phyloP scores from a whole-genome alignment of 352 stramenopile genomes.

The Phytophthora nicotianae region DNA sequence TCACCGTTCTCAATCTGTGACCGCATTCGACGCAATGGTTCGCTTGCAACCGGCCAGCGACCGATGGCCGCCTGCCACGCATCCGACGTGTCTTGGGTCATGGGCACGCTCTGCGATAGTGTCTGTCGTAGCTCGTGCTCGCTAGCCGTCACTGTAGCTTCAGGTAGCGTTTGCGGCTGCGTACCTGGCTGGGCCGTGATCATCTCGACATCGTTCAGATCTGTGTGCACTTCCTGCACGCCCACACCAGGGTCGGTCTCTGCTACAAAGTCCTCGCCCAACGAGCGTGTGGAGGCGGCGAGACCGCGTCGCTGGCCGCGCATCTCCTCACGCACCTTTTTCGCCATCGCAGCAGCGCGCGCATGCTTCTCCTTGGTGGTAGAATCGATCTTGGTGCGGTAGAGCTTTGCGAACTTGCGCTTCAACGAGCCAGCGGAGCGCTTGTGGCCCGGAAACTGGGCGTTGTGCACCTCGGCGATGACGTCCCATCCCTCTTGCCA shows the following conservation, averaged over 20 bases:
- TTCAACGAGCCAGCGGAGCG: slow-evolving; percentile 41
- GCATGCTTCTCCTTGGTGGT: slow-evolving; percentile 36
- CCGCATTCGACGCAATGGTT: slow-evolving; percentile 27
- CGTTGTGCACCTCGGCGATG: slow-evolving; percentile 40
- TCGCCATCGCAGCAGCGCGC: slow-evolving; percentile 24
- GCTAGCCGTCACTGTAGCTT: slow-evolving; percentile 20
- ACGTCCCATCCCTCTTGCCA: slow-evolving; percentile 45
- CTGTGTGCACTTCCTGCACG: slow-evolving; percentile 26
- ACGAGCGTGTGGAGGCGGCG: background rate
- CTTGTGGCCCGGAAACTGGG: slow-evolving; percentile 40
- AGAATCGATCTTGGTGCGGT: slow-evolving; percentile 31
- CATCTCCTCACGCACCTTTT: slow-evolving; percentile 46
- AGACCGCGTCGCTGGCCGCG: slow-evolving; percentile 33
- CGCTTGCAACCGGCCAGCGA: slow-evolving; percentile 30
- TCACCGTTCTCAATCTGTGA: slow-evolving; percentile 28
- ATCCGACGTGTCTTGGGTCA: slow-evolving; percentile 27
- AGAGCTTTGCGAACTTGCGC: slow-evolving; percentile 46
- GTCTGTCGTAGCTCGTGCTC: slow-evolving; percentile 35
- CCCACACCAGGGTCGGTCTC: slow-evolving; percentile 10
- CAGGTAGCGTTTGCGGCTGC: slow-evolving; percentile 13
- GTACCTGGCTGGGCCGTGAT: slow-evolving; percentile 17
- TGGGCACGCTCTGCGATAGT: slow-evolving; percentile 19
- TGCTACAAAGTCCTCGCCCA: slow-evolving; percentile 23
- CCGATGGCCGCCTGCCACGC: slow-evolving; percentile 34
- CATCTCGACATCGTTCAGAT: slow-evolving; percentile 30